Evolutionary conservation across 495 filamentous ascomycete species (phyloP).

Genomic region (Penicillium alfredii): DNA sequence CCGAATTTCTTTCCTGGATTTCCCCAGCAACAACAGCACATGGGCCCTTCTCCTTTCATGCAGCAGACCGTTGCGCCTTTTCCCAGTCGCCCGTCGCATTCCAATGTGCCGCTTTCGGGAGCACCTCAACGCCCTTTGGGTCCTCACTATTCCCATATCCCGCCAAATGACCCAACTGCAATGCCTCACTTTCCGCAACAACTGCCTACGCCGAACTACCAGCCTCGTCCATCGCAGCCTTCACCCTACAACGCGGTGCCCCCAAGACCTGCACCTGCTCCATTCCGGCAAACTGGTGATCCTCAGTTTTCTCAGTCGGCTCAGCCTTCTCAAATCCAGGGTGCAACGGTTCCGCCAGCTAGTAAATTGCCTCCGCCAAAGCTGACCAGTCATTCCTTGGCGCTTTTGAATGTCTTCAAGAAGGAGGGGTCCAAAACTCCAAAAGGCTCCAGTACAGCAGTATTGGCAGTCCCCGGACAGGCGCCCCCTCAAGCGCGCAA

Average conservation of each 20-base stretch:
- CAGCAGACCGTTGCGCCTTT: constrained; percentile 22
- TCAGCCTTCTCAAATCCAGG: constrained; percentile 33
- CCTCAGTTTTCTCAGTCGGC: constrained; percentile 43
- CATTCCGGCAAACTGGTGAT: constrained; percentile 50
- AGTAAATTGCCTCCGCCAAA: constrained; percentile 55
- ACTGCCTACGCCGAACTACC: constrained; percentile 7
- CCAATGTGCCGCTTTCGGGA: constrained; percentile 8
- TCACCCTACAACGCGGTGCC: constrained; percentile 6
- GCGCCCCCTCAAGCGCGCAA: constrained; percentile 15
- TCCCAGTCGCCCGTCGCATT: constrained; percentile 7
- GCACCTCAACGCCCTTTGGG: too few species aligned
- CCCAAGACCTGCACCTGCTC: constrained; percentile 31
- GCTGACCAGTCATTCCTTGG: constrained; percentile 57
- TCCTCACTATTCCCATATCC: too few species aligned
- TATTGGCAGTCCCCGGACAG: constrained; percentile 20
- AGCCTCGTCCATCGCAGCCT: constrained; percentile 6
- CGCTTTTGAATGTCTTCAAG: constrained; percentile 62
- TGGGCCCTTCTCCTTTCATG: constrained; percentile 15
- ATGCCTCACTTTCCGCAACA: constrained; percentile 13
- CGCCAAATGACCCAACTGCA: constrained; percentile 9
- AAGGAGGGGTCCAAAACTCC: constrained; percentile 30
- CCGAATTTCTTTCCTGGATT: constrained; percentile 36
- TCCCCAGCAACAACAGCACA: constrained; percentile 25
- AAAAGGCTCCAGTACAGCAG: constrained; percentile 25
- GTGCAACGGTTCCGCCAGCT: constrained; percentile 48